phyloP scores from a whole-genome alignment of 2,329 filamentous ascomycete species.

The Ustilaginoidea virens region DNA sequence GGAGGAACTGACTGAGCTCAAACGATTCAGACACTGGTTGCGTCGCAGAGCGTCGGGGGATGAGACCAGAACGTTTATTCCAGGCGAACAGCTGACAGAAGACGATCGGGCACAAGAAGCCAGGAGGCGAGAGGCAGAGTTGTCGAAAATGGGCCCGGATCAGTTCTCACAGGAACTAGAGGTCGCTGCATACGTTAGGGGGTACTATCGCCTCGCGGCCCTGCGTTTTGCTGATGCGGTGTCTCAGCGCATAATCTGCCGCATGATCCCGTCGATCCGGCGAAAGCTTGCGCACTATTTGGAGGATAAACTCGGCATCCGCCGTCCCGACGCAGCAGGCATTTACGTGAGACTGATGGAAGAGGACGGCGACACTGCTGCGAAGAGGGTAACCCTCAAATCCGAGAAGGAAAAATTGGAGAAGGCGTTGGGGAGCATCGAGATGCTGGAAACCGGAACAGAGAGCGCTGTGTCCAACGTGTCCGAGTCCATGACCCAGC shows the following conservation, averaged over 20 bases:
- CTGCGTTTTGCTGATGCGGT: conserved; percentile 46
- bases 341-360: conserved; percentile 31
- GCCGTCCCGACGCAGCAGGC: conserved; percentile 11
- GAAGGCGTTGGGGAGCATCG: conserved; percentile 30
- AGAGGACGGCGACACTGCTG: conserved; percentile 28
- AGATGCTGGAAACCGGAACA: conserved; percentile 22
- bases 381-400: conserved; percentile 24
- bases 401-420: conserved; percentile 28
- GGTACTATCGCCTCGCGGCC: conserved; percentile 54
- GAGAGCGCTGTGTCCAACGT: conserved; percentile 4
- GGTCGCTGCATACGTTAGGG: conserved; percentile 46
- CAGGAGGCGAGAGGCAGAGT: conserved; percentile 24
- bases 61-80: conserved; percentile 5
- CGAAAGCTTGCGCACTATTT: conserved; percentile 25
- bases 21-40: conserved; percentile 31
- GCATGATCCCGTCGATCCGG: conserved; percentile 30
- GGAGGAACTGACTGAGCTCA: conserved; percentile 29
- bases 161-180: conserved; percentile 43
- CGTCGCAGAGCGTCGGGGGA: conserved; percentile 28
- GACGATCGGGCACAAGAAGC: conserved; percentile 31
- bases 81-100: conserved; percentile 21
- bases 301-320: conserved; percentile 26
- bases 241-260: conserved; percentile 30
- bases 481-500: conserved; percentile 9
- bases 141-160: conserved; percentile 37